Base-by-base conservation (phyloP, 495 filamentous ascomycete genomes). In the Penicillium lagena region DNA sequence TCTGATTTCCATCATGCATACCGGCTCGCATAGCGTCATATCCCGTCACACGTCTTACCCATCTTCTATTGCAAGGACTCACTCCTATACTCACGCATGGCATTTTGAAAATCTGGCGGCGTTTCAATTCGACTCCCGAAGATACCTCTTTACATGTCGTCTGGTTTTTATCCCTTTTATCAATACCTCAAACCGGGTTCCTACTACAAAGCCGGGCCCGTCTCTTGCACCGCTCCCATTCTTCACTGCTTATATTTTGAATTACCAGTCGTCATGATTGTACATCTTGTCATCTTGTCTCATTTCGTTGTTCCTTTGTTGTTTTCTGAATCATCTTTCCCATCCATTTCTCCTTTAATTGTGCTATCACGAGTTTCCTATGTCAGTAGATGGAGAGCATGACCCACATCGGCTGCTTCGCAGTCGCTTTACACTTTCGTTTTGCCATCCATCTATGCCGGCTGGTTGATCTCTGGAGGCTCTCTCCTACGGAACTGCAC, bases 21-120 rank as follows among this genome's bases (percentile, higher is more conserved):
- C 52, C 56, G 59, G 58, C 63, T 63, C 63, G 66, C 66, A 71
- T 71, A 70, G 66, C 68, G 62, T 68, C 62, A 62, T 64, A 59
- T 52, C 46, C 22, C 45, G 43, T 59, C 52, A 55, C 56, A 40
- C 56, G 43, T 49, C 53, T 58, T 41, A 37, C 45, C 43, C 49
- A 35, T 49, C 46, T 47, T 50, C 46, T 54, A 43, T 49, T 55
- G 44, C 59, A 47, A 56, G 46, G 55, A 62, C 58, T 54, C 54
- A 58, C 48, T 57, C 64, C 55, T 56, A 51, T 56, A 51, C 51
- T 60, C 46, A 56, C 60, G 62, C 64, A 71, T 69, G 66, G 67
- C 67, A 71, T 69, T 64, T 60, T 22, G 54, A 60, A 58, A 67
- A 59, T 59, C 49, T 59, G 60, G 62, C 55, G 66, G 66, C 64